A percentile compares a stretch with the other conserved stretches of the same genome.
phyloP scores from a whole-genome alignment of 1,284 basidiomycete species.

The Tetrapyrgos nigripes region DNA sequence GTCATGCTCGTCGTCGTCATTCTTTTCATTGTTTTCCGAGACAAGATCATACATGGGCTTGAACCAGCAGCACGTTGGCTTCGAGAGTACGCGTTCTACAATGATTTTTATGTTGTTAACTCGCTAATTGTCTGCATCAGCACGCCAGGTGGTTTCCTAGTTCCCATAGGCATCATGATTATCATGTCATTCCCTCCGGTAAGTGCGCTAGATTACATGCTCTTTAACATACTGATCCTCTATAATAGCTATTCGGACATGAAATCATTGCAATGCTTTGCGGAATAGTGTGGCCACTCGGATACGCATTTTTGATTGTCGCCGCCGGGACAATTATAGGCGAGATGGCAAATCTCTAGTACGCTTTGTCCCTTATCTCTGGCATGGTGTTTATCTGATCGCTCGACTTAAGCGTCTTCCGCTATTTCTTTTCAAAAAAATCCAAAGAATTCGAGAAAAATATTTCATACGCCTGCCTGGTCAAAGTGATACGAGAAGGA shows the following conservation, averaged over 20 bases:
- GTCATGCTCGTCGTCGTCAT: constrained; percentile 49
- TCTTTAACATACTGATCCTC: background rate
- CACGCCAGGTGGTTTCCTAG: constrained; percentile 68
- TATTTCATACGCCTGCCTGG: constrained; percentile 79
- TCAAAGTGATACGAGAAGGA: constrained; percentile 78
- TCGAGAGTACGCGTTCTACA: constrained; percentile 50
- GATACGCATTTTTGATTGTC: constrained; percentile 73
- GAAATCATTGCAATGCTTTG: constrained; percentile 79
- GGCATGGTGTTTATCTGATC: constrained; percentile 14
- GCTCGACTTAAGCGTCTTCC: constrained; percentile 58
- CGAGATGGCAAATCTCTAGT: constrained; percentile 78
- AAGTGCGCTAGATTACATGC: constrained; percentile 25
- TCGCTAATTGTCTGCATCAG: constrained; percentile 36
- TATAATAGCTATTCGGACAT: constrained; percentile 71
- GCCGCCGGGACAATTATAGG: constrained; percentile 73
- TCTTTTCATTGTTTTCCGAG: constrained; percentile 70
- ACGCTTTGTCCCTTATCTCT: constrained; percentile 27
- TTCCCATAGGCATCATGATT: constrained; percentile 83
- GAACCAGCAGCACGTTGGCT: constrained; percentile 71
- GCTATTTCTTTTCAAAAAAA: constrained; percentile 63
- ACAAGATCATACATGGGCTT: constrained; percentile 69
- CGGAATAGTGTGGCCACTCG: constrained; percentile 76
- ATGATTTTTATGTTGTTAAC: constrained; percentile 9
- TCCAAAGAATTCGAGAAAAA: constrained; percentile 79
- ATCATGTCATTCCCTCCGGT: constrained; percentile 82